Conservation (phyloP, 2,329 filamentous ascomycete genomes). For the Claviceps sp. region DNA sequence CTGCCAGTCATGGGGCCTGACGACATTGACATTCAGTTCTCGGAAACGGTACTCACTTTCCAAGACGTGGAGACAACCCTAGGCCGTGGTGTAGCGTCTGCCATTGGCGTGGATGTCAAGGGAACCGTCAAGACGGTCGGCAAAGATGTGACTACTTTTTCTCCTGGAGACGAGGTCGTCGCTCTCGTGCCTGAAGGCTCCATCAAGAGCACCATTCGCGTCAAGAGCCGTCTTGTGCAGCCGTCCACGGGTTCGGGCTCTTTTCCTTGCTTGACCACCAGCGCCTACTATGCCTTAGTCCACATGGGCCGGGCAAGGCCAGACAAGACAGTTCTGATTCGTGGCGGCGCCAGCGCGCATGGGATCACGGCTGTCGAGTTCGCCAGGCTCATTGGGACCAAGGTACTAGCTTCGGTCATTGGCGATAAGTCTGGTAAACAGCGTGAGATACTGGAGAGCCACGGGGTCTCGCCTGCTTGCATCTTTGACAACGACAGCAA, state of each 20-base stretch:
- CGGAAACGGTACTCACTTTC: conserved; percentile 20
- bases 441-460: conserved; percentile 19
- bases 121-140: conserved; percentile 25
- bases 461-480: conserved; percentile 20
- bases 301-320: conserved; percentile 15
- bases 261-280: conserved; percentile 25
- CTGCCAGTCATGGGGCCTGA: conserved; percentile 12
- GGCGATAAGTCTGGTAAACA: conserved; percentile 20
- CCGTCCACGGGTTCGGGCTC: conserved; percentile 12
- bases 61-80: conserved; percentile 23
- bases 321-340: conserved; percentile 27
- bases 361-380: conserved; percentile 32
- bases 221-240: conserved; percentile 25
- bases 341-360: conserved; percentile 28
- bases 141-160: conserved; percentile 16
- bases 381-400: conserved; percentile 22
- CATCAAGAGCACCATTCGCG: conserved; percentile 20
- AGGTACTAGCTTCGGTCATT: conserved; percentile 29
- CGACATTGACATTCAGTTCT: conserved; percentile 28
- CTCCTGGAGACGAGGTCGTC: conserved; percentile 27
- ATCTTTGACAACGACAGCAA: conserved; percentile 26
- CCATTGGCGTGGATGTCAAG: conserved; percentile 27
- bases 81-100: conserved; percentile 18
- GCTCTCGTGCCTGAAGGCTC: conserved; percentile 25
- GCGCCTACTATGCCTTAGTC: conserved; percentile 29